Conservation (phyloP, 228 moss, liverwort and hornwort genomes). For the Sphagnum fallax region DNA sequence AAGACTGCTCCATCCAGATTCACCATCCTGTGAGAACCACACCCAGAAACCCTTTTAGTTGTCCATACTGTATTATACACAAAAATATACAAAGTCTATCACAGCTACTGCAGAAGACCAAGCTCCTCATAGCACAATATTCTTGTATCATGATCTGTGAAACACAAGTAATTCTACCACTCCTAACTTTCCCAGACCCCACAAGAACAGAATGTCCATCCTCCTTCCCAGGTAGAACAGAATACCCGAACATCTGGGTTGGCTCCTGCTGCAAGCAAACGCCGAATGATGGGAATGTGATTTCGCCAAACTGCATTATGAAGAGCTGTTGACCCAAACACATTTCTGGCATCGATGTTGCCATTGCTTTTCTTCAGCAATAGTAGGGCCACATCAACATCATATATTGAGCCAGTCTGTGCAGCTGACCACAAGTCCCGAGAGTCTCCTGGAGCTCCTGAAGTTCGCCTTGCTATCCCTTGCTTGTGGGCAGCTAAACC, state of each 20-base stretch:
- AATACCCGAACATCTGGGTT: conserved; percentile 79
- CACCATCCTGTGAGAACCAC: conserved; percentile 64
- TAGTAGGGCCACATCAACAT: conserved; percentile 60
- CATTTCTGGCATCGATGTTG: conserved; percentile 66
- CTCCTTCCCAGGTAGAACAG: too few relatives aligned
- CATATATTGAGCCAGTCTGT: conserved; percentile 66
- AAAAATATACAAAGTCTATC: not conserved
- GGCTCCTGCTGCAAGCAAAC: conserved; percentile 82
- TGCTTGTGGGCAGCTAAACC: conserved; percentile 30
- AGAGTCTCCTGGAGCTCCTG: conserved; percentile 13
- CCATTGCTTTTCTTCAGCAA: conserved; percentile 66
- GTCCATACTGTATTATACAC: not conserved
- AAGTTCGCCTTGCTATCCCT: conserved; percentile 29
- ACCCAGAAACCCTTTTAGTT: not conserved
- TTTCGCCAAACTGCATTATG: conserved; percentile 96
- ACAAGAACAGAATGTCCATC: too few relatives aligned
- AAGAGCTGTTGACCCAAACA: conserved; percentile 72
- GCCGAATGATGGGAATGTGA: conserved; percentile 78
- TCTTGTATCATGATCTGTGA: too few relatives aligned
- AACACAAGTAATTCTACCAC: too few relatives aligned
- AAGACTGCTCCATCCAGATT: conserved; percentile 98
- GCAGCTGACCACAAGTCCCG: conserved; percentile 76
- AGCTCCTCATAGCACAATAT: too few relatives aligned
- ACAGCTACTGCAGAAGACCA: not conserved
- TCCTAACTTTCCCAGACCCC: too few relatives aligned